phyloP scores from a whole-genome alignment of 139 green algal genomes.

The Ettlia oleoabundans region DNA sequence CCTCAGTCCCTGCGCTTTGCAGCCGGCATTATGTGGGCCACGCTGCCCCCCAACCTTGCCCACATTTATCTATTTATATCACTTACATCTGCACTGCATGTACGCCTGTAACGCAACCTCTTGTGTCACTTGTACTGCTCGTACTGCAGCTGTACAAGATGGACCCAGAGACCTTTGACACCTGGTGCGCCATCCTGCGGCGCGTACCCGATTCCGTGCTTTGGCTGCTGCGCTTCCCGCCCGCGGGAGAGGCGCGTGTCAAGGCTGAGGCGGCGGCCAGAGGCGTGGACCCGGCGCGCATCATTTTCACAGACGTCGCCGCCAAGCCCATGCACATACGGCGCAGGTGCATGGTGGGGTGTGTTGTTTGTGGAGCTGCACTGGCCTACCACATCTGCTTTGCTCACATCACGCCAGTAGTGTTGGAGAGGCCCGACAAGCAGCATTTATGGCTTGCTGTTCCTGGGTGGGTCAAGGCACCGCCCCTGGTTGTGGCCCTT shows the following conservation, averaged over 20 bases:
- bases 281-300: slow-evolving; percentile 70
- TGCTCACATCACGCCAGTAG: too few relatives aligned
- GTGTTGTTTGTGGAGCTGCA: too few relatives aligned
- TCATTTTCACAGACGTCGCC: slow-evolving; percentile 95
- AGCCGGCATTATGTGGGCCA: too few relatives aligned
- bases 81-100: too few relatives aligned
- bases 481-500: too few relatives aligned
- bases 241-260: slow-evolving; percentile 78
- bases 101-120: too few relatives aligned
- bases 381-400: not conserved
- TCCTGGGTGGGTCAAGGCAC: not conserved
- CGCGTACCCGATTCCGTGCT: slow-evolving; percentile 79
- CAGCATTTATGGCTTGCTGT: not conserved
- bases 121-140: too few relatives aligned
- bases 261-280: slow-evolving; percentile 48
- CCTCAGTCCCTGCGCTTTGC: too few relatives aligned
- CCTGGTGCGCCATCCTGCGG: slow-evolving; percentile 84
- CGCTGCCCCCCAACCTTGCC: too few relatives aligned
- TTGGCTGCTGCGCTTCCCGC: slow-evolving; percentile 93
- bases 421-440: too few relatives aligned
- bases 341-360: slow-evolving; percentile 29
- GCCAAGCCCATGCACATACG: slow-evolving; percentile 85
- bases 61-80: too few relatives aligned
- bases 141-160: slow-evolving; percentile 87
- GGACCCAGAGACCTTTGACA: slow-evolving; percentile 85